Conservation (phyloP, 2,329 filamentous ascomycete genomes). For the Teratosphaeria destructans region DNA sequence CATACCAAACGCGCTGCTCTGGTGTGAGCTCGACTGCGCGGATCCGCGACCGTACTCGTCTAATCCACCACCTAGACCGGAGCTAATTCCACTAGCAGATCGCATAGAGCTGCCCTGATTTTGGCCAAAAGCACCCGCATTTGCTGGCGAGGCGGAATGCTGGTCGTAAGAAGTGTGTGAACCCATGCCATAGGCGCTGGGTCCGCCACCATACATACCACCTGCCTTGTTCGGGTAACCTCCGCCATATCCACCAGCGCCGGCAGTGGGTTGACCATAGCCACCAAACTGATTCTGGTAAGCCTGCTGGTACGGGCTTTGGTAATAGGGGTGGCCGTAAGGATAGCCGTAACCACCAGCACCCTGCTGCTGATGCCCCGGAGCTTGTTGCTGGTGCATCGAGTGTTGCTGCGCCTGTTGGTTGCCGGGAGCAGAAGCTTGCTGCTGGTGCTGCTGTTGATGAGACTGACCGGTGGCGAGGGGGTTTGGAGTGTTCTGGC, state of each 20-base stretch:
- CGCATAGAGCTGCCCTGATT: conserved; percentile 31
- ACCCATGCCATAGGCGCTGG: conserved; percentile 48
- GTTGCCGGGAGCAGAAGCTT: conserved; percentile 27
- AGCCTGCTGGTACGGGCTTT: conserved; percentile 50
- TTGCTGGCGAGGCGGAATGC: conserved; percentile 54
- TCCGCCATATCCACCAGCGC: conserved; percentile 33
- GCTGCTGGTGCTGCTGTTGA: conserved; percentile 35
- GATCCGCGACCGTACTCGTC: conserved; percentile 46
- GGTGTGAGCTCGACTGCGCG: conserved; percentile 48
- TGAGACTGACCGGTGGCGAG: conserved; percentile 48
- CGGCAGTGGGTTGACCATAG: conserved; percentile 32
- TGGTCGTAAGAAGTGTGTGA: conserved; percentile 49
- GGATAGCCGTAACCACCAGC: conserved; percentile 43
- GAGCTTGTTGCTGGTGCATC: conserved; percentile 23
- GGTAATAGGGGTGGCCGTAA: conserved; percentile 51
- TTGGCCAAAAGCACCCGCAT: conserved; percentile 42
- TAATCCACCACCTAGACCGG: conserved; percentile 36
- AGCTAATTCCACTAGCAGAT: conserved; percentile 32
- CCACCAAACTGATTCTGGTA: conserved; percentile 53
- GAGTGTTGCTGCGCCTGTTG: conserved; percentile 29
- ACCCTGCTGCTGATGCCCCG: conserved; percentile 38
- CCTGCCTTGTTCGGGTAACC: conserved; percentile 35
- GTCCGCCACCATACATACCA: conserved; percentile 53
- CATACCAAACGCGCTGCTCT: conserved; percentile 42
- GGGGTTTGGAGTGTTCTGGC: conserved; percentile 83